Evolutionary conservation across 2,329 filamentous ascomycete genomes (phyloP).

Genomic region (Exophiala aquamarina): DNA sequence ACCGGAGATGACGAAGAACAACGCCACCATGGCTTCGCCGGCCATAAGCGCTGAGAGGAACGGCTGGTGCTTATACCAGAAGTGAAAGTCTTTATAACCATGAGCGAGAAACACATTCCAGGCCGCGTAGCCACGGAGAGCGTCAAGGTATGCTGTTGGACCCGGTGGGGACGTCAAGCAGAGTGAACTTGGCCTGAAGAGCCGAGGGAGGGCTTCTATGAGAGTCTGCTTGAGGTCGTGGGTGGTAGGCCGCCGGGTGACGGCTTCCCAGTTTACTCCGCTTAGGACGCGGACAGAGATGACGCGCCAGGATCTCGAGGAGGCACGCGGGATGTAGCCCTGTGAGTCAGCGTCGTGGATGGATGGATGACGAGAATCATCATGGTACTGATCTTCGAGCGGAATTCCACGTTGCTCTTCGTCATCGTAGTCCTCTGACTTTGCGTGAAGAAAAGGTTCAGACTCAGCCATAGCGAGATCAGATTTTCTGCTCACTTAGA

Average conservation of each 20-base stretch:
- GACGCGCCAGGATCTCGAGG: too few species aligned
- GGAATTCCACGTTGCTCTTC: too few species aligned
- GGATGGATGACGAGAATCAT: too few species aligned
- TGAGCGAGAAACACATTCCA: slow-evolving; percentile 4
- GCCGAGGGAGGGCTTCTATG: neutral
- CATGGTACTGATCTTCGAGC: too few species aligned
- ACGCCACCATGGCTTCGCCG: slow-evolving; percentile 46
- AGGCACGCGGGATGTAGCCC: too few species aligned
- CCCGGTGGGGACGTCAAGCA: neutral
- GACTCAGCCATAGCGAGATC: too few species aligned
- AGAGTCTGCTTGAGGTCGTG: neutral
- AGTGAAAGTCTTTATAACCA: slow-evolving; percentile 3
- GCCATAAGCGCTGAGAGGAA: slow-evolving; percentile 39
- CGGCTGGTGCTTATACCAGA: slow-evolving; percentile 23
- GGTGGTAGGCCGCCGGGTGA: neutral
- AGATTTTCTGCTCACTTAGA: too few species aligned
- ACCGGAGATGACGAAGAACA: slow-evolving; percentile 60
- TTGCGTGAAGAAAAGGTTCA: too few species aligned
- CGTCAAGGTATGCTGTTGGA: slow-evolving; percentile 1
- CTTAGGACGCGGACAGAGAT: too few species aligned
- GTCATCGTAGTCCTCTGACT: too few species aligned
- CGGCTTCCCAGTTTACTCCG: too few species aligned
- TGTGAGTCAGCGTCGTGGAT: too few species aligned
- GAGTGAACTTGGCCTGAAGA: neutral
- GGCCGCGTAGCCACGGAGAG: neutral